Evolutionary conservation across 768 basidiomycete genomes (phyloP).

Genomic region (Cystofilobasidium ferigula): DNA sequence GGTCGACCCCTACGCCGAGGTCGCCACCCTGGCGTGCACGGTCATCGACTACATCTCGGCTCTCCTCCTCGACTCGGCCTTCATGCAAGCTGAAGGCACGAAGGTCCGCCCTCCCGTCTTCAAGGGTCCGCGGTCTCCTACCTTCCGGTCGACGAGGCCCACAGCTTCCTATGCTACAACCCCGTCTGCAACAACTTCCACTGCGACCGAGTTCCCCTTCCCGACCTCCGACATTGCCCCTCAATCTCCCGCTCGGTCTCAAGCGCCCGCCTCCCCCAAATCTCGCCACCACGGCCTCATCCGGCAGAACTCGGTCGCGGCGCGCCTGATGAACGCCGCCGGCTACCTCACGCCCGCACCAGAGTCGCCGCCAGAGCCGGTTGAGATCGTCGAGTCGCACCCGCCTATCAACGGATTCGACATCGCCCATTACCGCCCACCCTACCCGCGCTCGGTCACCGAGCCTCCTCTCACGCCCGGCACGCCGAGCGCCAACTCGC

Average conservation of each 20-base stretch:
- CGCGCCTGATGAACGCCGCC: conserved; percentile 17
- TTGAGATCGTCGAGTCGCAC: conserved; percentile 2
- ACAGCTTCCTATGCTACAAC: conserved; percentile 25
- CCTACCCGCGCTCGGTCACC: conserved; percentile 15
- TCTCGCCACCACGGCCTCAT: conserved; percentile 1
- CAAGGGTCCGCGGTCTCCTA: conserved; percentile 8
- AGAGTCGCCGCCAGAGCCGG: neutral
- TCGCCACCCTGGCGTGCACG: conserved; percentile 78
- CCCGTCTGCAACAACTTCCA: neutral
- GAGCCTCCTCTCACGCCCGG: conserved; percentile 1
- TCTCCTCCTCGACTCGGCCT: conserved; percentile 77
- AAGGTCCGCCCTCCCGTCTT: conserved; percentile 42
- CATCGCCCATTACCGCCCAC: conserved; percentile 19
- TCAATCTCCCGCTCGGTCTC: neutral
- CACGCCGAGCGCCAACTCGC: conserved; percentile 15
- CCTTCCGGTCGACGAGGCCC: conserved; percentile 17
- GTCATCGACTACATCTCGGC: conserved; percentile 88
- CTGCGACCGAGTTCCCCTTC: conserved; percentile 14
- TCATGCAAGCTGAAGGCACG: conserved; percentile 59
- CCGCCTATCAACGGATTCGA: conserved; percentile 10
- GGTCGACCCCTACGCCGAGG: conserved; percentile 84
- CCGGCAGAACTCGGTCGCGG: conserved; percentile 18
- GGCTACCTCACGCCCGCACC: conserved; percentile 11
- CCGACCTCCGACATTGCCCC: conserved; percentile 6
- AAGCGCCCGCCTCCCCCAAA: neutral